Conservation (phyloP, 2,329 filamentous ascomycete species). For the Hymenoscyphus albidus region DNA sequence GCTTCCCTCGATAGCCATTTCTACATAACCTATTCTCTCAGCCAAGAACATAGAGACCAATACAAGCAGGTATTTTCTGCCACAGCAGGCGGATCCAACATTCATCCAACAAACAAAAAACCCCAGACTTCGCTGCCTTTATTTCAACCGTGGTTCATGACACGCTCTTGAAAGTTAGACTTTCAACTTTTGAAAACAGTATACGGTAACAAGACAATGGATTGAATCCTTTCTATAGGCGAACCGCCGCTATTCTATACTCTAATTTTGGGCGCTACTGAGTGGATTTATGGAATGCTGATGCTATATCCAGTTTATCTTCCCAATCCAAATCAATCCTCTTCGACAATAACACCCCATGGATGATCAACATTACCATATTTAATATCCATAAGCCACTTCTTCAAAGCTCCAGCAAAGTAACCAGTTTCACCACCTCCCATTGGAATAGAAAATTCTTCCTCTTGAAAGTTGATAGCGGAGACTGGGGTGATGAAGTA, state of each 20-base stretch:
- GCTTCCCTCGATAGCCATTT: too few species aligned
- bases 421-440: slow-evolving; percentile 48
- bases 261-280: too few species aligned
- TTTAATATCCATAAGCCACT: slow-evolving; percentile 68
- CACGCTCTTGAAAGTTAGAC: neutral
- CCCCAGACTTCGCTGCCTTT: neutral
- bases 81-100: neutral
- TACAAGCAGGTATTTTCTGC: too few species aligned
- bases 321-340: slow-evolving; percentile 33
- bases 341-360: slow-evolving; percentile 65
- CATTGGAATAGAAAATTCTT: slow-evolving; percentile 60
- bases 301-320: neutral
- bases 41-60: too few species aligned
- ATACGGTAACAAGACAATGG: neutral
- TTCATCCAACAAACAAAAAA: neutral
- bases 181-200: neutral
- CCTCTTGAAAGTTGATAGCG: slow-evolving; percentile 62
- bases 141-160: neutral
- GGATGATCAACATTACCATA: slow-evolving; percentile 65
- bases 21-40: too few species aligned
- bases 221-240: neutral
- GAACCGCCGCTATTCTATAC: neutral
- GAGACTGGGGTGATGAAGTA: slow-evolving; percentile 69
- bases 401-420: slow-evolving; percentile 59
- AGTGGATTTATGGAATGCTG: neutral